Evolutionary conservation across 2,329 filamentous ascomycete species (phyloP).

Genomic region (Gyromitra esculenta): DNA sequence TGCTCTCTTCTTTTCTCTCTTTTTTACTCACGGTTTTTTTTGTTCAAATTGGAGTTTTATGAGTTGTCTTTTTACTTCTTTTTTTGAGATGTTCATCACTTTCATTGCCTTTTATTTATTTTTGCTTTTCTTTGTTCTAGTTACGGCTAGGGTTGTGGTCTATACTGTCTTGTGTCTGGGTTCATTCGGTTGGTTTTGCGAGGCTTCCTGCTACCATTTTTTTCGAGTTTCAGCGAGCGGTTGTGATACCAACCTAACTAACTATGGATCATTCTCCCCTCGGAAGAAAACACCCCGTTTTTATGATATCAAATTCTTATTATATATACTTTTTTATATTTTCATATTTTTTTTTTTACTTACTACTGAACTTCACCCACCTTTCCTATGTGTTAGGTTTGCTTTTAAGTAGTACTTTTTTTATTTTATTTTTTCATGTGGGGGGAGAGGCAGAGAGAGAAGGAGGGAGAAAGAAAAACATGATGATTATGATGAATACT

Average conservation of each 20-base stretch:
- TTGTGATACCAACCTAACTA: slow-evolving; percentile 22
- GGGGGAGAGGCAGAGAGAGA: not conserved
- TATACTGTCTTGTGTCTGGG: slow-evolving; percentile 44
- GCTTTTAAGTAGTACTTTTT: slow-evolving; percentile 7
- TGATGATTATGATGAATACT: slow-evolving; percentile 29
- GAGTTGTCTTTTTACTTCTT: slow-evolving; percentile 6
- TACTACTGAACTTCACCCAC: not conserved
- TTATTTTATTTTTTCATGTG: not conserved
- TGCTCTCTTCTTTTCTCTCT: slow-evolving; percentile 26
- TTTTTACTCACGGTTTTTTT: slow-evolving; percentile 38
- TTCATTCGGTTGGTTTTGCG: slow-evolving; percentile 31
- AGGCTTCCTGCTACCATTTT: slow-evolving; percentile 10
- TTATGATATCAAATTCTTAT: slow-evolving; percentile 33
- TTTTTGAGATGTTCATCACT: slow-evolving; percentile 43
- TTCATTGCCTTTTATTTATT: slow-evolving; percentile 23
- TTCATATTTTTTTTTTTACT: slow-evolving; percentile 11
- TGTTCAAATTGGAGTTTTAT: slow-evolving; percentile 40
- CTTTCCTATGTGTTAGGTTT: slow-evolving; percentile 1
- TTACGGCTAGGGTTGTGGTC: slow-evolving; percentile 25
- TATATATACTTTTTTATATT: slow-evolving; percentile 34
- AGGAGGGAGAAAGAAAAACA: not conserved
- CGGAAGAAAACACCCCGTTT: not conserved
- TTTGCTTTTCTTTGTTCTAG: slow-evolving; percentile 16
- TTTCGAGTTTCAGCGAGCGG: slow-evolving; percentile 25
- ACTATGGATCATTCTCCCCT: not conserved